Percentiles rank a stretch among this genome's conserved stretches.
Conservation (phyloP, 768 basidiomycete species). For the Tylopilus sp. region DNA sequence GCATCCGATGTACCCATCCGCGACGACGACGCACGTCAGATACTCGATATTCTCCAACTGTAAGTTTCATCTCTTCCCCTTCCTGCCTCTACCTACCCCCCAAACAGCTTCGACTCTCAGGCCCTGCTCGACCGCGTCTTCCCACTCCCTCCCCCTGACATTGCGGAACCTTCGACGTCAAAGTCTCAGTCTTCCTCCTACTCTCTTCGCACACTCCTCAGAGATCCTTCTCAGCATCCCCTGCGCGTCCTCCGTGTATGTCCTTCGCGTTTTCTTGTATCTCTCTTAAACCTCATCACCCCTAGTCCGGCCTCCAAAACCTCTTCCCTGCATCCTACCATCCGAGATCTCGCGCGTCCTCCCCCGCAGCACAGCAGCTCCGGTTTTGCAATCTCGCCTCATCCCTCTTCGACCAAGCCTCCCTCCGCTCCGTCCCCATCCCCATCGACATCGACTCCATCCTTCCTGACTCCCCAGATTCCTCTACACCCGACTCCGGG, state of each 20-base stretch:
- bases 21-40: constrained; percentile 44
- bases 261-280: constrained; percentile 20
- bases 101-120: constrained; percentile 60
- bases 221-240: constrained; percentile 49
- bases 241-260: constrained; percentile 56
- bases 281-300: not conserved
- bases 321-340: constrained; percentile 67
- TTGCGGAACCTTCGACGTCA: constrained; percentile 39
- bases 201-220: constrained; percentile 57
- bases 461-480: constrained; percentile 28
- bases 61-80: constrained; percentile 25
- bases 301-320: constrained; percentile 59
- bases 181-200: constrained; percentile 31
- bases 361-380: constrained; percentile 64
- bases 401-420: constrained; percentile 69
- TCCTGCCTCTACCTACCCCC: not conserved
- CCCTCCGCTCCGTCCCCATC: constrained; percentile 43
- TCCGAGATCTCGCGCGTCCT: constrained; percentile 59
- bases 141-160: constrained; percentile 40
- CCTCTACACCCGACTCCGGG: constrained; percentile 24
- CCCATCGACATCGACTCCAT: constrained; percentile 46
- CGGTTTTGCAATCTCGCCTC: constrained; percentile 73
- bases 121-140: constrained; percentile 80
- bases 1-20: constrained; percentile 48
- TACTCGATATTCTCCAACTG: constrained; percentile 60